Conservation (phyloP, 306 rosid genomes). For the Quercus dentata region DNA sequence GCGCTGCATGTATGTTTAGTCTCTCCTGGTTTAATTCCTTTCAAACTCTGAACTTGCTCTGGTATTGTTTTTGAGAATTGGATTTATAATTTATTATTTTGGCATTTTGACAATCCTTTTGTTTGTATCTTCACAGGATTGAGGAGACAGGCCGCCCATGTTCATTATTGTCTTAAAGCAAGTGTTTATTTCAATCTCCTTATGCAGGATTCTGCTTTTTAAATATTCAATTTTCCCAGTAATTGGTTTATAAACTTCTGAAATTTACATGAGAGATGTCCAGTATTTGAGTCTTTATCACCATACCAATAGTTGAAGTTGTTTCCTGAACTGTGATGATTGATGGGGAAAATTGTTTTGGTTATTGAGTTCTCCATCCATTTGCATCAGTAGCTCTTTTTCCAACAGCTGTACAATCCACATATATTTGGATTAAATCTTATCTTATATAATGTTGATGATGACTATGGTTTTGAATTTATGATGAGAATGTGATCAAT, state of each 20-base stretch:
- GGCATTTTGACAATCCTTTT: not conserved
- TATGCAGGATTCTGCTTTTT: not conserved
- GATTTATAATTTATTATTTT: not conserved
- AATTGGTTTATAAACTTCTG: not conserved
- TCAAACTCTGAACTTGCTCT: not conserved
- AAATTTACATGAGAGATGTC: not conserved
- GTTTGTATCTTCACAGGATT: constrained; percentile 1
- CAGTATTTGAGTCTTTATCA: not conserved
- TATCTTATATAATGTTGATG: not conserved
- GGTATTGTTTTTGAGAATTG: not conserved
- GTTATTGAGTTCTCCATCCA: not conserved
- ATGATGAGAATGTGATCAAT: not conserved
- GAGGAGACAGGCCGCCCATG: not conserved
- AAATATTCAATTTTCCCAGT: not conserved
- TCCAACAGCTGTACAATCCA: not conserved
- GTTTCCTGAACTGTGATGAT: not conserved
- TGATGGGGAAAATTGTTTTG: not conserved
- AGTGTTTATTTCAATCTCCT: not conserved
- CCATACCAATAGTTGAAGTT: not conserved
- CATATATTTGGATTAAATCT: not conserved
- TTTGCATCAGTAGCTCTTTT: not conserved
- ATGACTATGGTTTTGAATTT: not conserved
- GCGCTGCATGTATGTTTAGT: not conserved
- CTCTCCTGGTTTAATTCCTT: not conserved
- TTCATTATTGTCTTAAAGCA: not conserved